Evolutionary conservation across 306 rosid species (phyloP).

Genomic region (Fagus crenata): DNA sequence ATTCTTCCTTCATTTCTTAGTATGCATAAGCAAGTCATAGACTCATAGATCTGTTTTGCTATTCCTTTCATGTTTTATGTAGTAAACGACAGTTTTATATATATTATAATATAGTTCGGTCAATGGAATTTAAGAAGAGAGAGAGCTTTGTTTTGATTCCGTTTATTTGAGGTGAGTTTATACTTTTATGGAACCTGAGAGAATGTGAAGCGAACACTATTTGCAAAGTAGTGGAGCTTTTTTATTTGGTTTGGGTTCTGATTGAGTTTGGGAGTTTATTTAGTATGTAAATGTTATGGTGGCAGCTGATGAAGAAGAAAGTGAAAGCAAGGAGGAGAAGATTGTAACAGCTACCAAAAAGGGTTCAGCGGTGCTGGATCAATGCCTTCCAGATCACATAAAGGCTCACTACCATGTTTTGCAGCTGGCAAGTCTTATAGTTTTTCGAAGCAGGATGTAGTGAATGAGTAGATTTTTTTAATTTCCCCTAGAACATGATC

Average conservation of each 20-base stretch:
- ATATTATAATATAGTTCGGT: not conserved
- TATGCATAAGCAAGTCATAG: no score
- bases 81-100: not conserved
- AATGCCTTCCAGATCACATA: conserved; percentile 75
- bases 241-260: not conserved
- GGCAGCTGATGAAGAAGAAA: conserved; percentile 39
- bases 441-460: not conserved
- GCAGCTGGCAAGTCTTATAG: conserved; percentile 55
- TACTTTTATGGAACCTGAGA: not conserved
- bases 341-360: conserved; percentile 78
- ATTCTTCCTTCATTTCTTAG: no score
- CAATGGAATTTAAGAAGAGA: not conserved
- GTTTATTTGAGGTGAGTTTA: not conserved
- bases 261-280: conserved; percentile 17
- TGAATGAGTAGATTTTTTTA: not conserved
- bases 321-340: conserved; percentile 47
- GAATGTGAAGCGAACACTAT: not conserved
- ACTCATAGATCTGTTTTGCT: no score
- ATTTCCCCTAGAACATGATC: conserved; percentile 6
- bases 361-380: conserved; percentile 85
- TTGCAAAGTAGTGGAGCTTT: not conserved
- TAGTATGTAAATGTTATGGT: not conserved
- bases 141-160: not conserved
- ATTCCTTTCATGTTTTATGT: no score
- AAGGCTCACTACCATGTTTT: conserved; percentile 79